Percentiles rank a stretch among this genome's conserved stretches.
phyloP scores from a whole-genome alignment of 371 early-diverging fungal species.

The Mucor saturninus region DNA sequence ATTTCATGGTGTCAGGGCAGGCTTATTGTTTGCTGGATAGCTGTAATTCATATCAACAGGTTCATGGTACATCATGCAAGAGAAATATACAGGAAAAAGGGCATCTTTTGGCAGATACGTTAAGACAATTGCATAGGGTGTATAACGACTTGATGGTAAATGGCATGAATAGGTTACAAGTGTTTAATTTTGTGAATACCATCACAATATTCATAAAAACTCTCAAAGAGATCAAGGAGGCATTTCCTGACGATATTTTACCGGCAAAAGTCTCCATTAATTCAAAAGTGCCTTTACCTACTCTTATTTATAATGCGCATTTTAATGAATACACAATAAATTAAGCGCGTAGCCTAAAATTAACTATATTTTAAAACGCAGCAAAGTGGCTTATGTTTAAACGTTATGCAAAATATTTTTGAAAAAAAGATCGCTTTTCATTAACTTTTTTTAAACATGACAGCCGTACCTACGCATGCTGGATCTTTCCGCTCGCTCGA shows the following conservation, averaged over 20 bases:
- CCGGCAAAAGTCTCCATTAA: neutral
- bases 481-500: conserved; percentile 45
- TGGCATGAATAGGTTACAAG: conserved; percentile 1
- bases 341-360: neutral
- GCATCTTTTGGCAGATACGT: neutral
- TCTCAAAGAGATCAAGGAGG: neutral
- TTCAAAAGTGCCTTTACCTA: conserved; percentile 10
- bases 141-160: neutral
- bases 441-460: conserved; percentile 18
- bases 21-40: neutral
- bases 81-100: neutral
- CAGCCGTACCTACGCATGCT: conserved; percentile 40
- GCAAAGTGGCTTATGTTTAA: conserved; percentile 15
- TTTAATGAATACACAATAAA: neutral
- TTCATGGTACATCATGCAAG: neutral
- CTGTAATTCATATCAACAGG: neutral
- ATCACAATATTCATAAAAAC: neutral
- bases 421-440: neutral
- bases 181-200: conserved; percentile 8
- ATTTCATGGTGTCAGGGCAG: conserved; percentile 22
- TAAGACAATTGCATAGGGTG: neutral
- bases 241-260: neutral
- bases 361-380: too few relatives aligned
- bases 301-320: conserved; percentile 7
- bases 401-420: neutral